Evolutionary conservation across 129 eudicot genomes (phyloP).

Genomic region (Chrysanthemum seticuspe): DNA sequence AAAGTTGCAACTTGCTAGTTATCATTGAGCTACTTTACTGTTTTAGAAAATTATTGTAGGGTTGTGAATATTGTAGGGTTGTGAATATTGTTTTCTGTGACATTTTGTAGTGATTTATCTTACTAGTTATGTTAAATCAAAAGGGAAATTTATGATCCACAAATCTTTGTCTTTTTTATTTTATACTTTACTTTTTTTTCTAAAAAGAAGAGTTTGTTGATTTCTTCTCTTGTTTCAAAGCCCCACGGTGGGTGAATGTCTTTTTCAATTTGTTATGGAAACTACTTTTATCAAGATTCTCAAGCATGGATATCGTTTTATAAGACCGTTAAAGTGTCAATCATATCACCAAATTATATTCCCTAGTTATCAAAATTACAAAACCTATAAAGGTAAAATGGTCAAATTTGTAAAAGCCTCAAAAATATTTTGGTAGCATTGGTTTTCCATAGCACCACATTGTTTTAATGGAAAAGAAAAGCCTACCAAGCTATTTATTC

Average conservation of each 20-base stretch:
- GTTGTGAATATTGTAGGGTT: background rate
- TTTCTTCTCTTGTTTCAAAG: slow-evolving; percentile 11
- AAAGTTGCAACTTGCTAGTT: too few relatives aligned
- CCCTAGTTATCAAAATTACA: background rate
- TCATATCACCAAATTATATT: slow-evolving; percentile 22
- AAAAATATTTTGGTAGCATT: too few relatives aligned
- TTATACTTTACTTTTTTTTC: slow-evolving; percentile 17
- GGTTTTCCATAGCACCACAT: too few relatives aligned
- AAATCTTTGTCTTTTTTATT: slow-evolving; percentile 17
- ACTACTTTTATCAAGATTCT: slow-evolving; percentile 8
- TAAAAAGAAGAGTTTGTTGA: slow-evolving; percentile 31
- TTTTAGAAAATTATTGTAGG: background rate
- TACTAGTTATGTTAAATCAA: background rate
- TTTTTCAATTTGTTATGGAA: slow-evolving; percentile 19
- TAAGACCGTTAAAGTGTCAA: slow-evolving; percentile 31
- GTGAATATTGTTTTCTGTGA: slow-evolving; percentile 10
- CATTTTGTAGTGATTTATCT: slow-evolving; percentile 6
- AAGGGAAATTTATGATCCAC: slow-evolving; percentile 14
- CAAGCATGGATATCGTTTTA: slow-evolving; percentile 11
- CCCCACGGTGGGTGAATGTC: slow-evolving; percentile 43
- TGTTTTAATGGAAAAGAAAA: background rate
- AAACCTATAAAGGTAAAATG: too few relatives aligned
- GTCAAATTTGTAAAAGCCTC: too few relatives aligned
- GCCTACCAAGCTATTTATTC: background rate
- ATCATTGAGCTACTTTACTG: too few relatives aligned